phyloP scores from a whole-genome alignment of 805 yeast species.

The Ogataea henricii region DNA sequence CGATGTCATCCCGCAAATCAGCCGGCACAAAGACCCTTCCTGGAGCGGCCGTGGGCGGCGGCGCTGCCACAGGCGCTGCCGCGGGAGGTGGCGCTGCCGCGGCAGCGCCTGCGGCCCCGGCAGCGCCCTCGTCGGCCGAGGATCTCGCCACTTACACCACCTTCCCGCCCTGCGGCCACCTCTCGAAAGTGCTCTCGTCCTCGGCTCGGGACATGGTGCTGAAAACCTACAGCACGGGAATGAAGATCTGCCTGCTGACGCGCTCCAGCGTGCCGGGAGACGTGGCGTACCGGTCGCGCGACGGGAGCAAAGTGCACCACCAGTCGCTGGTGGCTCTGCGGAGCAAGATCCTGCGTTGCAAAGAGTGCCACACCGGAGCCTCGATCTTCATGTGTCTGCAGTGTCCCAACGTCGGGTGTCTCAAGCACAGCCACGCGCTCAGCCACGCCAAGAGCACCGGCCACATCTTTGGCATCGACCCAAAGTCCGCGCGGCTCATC shows the following conservation, averaged over 20 bases:
- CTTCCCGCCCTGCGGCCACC: slow-evolving; percentile 52
- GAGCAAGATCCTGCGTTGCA: slow-evolving; percentile 49
- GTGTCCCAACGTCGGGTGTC: slow-evolving; percentile 77
- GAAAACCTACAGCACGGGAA: slow-evolving; percentile 52
- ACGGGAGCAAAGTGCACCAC: slow-evolving; percentile 42
- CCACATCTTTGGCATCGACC: slow-evolving; percentile 65
- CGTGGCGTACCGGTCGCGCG: slow-evolving; percentile 32
- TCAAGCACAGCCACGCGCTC: slow-evolving; percentile 48
- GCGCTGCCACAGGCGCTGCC: too few relatives aligned
- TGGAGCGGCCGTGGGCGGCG: too few relatives aligned
- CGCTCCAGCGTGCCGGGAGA: slow-evolving; percentile 17
- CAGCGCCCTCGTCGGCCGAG: slow-evolving; percentile 9
- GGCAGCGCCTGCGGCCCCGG: not conserved
- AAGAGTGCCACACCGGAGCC: slow-evolving; percentile 47
- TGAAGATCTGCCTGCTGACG: slow-evolving; percentile 43
- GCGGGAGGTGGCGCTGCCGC: too few relatives aligned
- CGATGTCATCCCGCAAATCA: slow-evolving; percentile 21
- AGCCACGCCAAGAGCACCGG: slow-evolving; percentile 48
- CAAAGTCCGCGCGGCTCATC: slow-evolving; percentile 64
- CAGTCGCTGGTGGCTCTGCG: slow-evolving; percentile 43
- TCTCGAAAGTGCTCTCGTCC: slow-evolving; percentile 48
- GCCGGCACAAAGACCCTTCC: slow-evolving; percentile 19
- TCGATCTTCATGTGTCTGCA: slow-evolving; percentile 66
- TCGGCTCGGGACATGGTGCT: slow-evolving; percentile 51
- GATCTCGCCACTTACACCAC: slow-evolving; percentile 30